Evolutionary conservation across 2,329 filamentous ascomycete species (phyloP).

Genomic region (Pseudopyrenochaeta lycopersici): DNA sequence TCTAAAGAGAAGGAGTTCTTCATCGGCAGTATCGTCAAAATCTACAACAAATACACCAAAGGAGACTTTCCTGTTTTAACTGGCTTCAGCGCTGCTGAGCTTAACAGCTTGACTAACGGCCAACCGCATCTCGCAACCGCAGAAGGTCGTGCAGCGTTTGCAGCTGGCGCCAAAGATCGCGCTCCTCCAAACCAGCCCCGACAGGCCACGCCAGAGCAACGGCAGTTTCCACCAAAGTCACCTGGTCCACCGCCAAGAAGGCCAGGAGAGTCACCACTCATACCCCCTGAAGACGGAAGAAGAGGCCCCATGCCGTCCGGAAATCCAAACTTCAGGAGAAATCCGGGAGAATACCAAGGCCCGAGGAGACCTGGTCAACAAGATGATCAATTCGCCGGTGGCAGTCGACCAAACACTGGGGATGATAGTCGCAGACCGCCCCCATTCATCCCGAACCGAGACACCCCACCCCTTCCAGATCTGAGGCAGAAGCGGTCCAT

Average conservation of each 20-base stretch:
- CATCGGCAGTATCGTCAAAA: conserved; percentile 94
- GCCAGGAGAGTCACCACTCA: conserved; percentile 24
- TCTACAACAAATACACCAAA: conserved; percentile 90
- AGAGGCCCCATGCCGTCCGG: conserved; percentile 18
- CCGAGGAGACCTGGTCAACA: conserved; percentile 30
- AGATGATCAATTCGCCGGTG: conserved; percentile 25
- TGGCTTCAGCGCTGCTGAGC: conserved; percentile 83
- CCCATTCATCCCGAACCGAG: conserved; percentile 29
- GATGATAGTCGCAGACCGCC: conserved; percentile 40
- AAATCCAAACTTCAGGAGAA: conserved; percentile 34
- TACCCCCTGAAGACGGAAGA: conserved; percentile 22
- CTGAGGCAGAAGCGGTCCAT: conserved; percentile 44
- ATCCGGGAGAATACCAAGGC: conserved; percentile 26
- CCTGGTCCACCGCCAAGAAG: conserved; percentile 30
- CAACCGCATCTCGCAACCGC: conserved; percentile 41
- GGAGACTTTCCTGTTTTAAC: conserved; percentile 75
- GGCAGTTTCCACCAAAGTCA: conserved; percentile 30
- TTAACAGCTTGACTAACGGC: conserved; percentile 75
- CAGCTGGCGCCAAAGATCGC: conserved; percentile 11
- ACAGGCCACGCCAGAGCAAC: conserved; percentile 24
- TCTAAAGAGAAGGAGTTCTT: conserved; percentile 99
- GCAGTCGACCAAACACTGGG: conserved; percentile 38
- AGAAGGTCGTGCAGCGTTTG: conserved; percentile 33
- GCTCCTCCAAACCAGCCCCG: conserved; percentile 22
- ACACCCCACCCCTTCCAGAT: conserved; percentile 36